Evolutionary conservation across 805 yeast species (phyloP).

Genomic region (Isabelozyma pseudorhagii): DNA sequence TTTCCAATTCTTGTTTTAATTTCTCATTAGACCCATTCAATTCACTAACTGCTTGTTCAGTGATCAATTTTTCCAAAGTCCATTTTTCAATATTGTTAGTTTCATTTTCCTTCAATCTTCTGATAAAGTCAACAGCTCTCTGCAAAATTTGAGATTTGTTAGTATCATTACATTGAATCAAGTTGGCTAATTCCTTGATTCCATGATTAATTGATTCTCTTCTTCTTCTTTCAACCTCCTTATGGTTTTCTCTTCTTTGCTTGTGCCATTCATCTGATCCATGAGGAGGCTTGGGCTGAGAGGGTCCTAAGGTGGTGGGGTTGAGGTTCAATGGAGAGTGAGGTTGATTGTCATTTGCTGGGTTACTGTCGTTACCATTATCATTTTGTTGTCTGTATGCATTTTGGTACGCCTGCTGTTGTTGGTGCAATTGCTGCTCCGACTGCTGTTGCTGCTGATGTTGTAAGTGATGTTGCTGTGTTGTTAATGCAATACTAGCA

Average conservation of each 20-base stretch:
- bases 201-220: constrained; percentile 86
- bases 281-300: constrained; percentile 50
- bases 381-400: background rate
- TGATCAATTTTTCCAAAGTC: constrained; percentile 87
- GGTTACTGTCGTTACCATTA: background rate
- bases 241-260: constrained; percentile 85
- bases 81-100: constrained; percentile 88
- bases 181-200: constrained; percentile 71
- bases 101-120: constrained; percentile 86
- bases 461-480: constrained; percentile 14
- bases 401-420: constrained; percentile 6
- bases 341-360: constrained; percentile 5
- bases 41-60: constrained; percentile 89
- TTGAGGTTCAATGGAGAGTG: constrained; percentile 17
- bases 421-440: constrained; percentile 17
- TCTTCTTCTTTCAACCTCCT: constrained; percentile 91
- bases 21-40: constrained; percentile 82
- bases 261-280: constrained; percentile 85
- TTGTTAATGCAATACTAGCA: constrained; percentile 13
- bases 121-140: constrained; percentile 87
- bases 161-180: constrained; percentile 79
- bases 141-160: constrained; percentile 89
- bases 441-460: constrained; percentile 16
- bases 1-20: constrained; percentile 81
- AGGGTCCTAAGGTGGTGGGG: constrained; percentile 30